Evolutionary conservation across 495 filamentous ascomycete genomes (phyloP), one percentile per base, ranked within the genome.

Genomic region (Rostrohypoxylon terebratum): DNA sequence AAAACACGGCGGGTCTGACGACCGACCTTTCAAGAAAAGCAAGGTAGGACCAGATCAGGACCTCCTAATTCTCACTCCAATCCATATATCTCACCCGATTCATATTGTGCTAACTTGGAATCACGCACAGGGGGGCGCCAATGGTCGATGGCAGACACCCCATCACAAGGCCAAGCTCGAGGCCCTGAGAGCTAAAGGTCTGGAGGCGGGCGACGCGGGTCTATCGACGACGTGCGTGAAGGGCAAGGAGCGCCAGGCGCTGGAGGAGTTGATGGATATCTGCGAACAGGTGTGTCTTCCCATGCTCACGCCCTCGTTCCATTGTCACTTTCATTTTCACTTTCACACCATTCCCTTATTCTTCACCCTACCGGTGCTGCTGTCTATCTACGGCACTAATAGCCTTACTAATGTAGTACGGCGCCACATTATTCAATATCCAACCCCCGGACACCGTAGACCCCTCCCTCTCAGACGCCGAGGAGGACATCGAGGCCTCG

Each of bases 141-240:
- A 75, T 50, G 85, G 86, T n/a, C 85, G 84, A 70, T 88, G 86
- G 86, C 82, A 84, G 74, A 88, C 86, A 9, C 79, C 86, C 11
- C 81, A 85, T 60, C 86, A 87, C 31, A 78, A 82, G 74, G 77
- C 79, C 44, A 87, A 84, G 72, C 60, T 73, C 28, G 71, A 72
- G 8, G 45, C 73, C 21, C n/a, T 78, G 8, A 73, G 72, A 47
- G 71, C 78, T 45, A 77, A 77, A 48, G 59, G 72, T 28, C 87
- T 94, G 64, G 89, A 93, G 69, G 83, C 89, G 23, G 96, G 96
- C 14, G 93, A 96, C 78, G 83, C 85, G 48, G 96, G 96, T 10
- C 91, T 98, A 31, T 98, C 95, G 87, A 88, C 91, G 25, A 97
- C 96, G 1, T 98, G 94, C 76, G 90, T 94, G 34, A 89, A 90